These are phyloP conservation scores for Linum usitatissimum DNA, from an alignment of 345 rosid genomes.

Conservation along the genomic window DNA sequence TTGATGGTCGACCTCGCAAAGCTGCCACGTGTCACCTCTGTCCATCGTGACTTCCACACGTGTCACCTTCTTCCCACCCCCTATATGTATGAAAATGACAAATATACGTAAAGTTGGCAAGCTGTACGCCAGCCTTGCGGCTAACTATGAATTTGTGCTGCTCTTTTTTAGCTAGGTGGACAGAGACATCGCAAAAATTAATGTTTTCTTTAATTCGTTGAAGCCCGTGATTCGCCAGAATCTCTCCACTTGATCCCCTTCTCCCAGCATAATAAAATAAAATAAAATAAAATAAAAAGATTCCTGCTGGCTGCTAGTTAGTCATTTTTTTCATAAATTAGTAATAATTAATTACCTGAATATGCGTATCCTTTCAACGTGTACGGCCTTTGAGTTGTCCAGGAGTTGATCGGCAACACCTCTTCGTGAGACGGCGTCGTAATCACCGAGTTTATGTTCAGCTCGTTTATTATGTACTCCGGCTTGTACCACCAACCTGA, in stretches of 20 bases:
- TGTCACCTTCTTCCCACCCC: conserved; percentile 90
- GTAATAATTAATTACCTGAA: conserved; percentile 40
- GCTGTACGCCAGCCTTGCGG: no score
- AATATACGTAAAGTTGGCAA: conserved; percentile 10
- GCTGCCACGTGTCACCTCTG: conserved; percentile 86
- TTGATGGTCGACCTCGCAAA: conserved; percentile 58
- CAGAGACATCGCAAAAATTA: no score
- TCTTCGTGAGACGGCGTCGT: conserved; percentile 86
- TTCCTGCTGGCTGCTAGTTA: no score
- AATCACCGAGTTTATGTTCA: conserved; percentile 79
- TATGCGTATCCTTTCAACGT: conserved; percentile 74
- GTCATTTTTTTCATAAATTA: no score
- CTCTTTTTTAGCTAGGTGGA: no score
- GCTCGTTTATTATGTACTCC: conserved; percentile 75
- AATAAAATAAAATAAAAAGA: no score
- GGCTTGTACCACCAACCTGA: conserved; percentile 99
- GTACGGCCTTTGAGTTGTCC: conserved; percentile 75
- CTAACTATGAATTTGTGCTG: no score
- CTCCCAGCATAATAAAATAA: no score
- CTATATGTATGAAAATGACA: conserved; percentile 18
- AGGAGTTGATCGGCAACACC: conserved; percentile 70
- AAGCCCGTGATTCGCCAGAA: no score
- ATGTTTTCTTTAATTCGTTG: no score
- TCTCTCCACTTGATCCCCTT: no score
- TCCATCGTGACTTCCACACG: conserved; percentile 90